A percentile compares a stretch with the other conserved stretches of the same genome.
phyloP scores from a whole-genome alignment of 768 basidiomycete species.

The Imleria badia region DNA sequence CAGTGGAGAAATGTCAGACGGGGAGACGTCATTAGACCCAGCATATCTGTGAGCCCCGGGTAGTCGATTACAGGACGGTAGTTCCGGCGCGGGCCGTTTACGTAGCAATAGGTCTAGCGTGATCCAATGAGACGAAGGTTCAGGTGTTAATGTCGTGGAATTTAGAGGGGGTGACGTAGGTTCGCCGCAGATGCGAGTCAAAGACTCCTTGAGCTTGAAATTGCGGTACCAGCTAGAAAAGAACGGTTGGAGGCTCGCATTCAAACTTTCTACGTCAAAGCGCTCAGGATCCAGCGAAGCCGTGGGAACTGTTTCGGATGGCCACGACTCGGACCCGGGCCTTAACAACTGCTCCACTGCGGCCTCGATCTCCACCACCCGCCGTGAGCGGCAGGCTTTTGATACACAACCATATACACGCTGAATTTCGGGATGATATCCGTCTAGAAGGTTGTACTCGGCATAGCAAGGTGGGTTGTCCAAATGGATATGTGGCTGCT shows the following conservation, averaged over 20 bases:
- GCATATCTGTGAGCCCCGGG: background rate
- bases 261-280: background rate
- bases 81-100: no score
- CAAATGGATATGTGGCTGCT: background rate
- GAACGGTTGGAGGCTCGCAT: background rate
- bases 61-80: background rate
- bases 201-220: background rate
- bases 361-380: no score
- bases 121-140: background rate
- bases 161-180: background rate
- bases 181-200: background rate
- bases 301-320: background rate
- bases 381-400: no score
- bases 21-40: background rate
- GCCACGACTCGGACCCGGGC: no score
- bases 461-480: background rate
- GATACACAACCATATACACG: no score
- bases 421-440: background rate
- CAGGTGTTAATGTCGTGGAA: background rate
- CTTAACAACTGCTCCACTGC: background rate
- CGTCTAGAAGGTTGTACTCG: background rate
- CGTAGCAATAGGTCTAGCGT: background rate
- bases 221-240: background rate
- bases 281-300: background rate
- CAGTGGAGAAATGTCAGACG: background rate